Base-by-base conservation (phyloP, 106 monocot species). In the Dendrobium catenatum region DNA sequence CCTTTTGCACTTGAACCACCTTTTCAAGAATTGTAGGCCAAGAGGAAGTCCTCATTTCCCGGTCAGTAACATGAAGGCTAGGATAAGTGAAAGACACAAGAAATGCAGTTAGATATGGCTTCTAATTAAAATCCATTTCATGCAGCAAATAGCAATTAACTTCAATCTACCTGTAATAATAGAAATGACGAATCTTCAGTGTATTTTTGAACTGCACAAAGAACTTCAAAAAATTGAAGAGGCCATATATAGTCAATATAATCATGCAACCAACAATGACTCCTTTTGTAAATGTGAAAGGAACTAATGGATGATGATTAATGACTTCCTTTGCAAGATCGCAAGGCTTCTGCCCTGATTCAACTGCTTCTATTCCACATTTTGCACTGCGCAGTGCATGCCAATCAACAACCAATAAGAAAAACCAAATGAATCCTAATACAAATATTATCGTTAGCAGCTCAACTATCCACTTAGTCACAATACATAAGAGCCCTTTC, bases 331-430 rank as follows among this genome's bases (percentile, higher is more conserved):
- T 89, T 55, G 85, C 88, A 70, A 99, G 81, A 83, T 99, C 93
- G 82, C 99, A 99, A 59, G 91, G 89, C 73, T 91, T 93, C 42
- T 84, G 86, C 75, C 99, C 90, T 43, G 89, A 93, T 67, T 93
- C 93, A 81, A 99, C 88, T n/a, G 99, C 99, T 68, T 95, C 95
- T 48, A 93, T 89, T 64, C 99, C 99, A 85, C 99, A 99, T 78
- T 95, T 99, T 58, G 84, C 83, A 82, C 89, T 88, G n/a, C 82
- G 85, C 27, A 99, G 80, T 20, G 89, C 91, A 73, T 83, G 77
- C 99, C 99, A 99, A 85, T 99, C 93, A 78, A 99, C 88, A 87
- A 91, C 82, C 47, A 99, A 82, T 68, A 99, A 85, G 86, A 95
- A 88, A 85, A 99, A 93, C 47, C 87, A 88, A 72, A 93, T 95